A percentile compares a stretch with the other conserved stretches of the same genome.
Evolutionary conservation across 176 grass and related monocot species (phyloP).

Genomic region (Zea mays): DNA sequence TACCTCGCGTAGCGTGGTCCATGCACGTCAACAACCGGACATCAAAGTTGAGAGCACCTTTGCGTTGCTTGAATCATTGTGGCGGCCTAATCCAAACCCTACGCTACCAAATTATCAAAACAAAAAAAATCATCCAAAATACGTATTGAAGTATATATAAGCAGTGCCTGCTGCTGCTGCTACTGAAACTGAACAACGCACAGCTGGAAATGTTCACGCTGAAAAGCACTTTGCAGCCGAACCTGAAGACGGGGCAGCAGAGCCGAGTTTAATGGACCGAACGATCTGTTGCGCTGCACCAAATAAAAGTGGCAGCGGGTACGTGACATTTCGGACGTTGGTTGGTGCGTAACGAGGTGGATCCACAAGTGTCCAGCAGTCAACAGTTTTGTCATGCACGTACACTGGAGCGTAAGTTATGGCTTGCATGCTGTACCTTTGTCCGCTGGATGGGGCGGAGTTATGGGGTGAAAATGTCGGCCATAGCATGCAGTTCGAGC

Average conservation of each 20-base stretch:
- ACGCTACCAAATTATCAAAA: background rate
- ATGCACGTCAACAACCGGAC: constrained; percentile 28
- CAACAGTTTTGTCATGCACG: constrained; percentile 30
- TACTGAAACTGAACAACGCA: background rate
- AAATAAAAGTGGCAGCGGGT: constrained; percentile 26
- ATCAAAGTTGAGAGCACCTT: background rate
- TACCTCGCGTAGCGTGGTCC: background rate
- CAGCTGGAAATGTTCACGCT: background rate
- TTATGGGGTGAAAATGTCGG: too few species aligned
- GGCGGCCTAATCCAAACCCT: background rate
- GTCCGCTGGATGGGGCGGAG: too few species aligned
- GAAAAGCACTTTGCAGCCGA: background rate
- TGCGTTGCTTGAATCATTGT: background rate
- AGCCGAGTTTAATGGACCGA: constrained; percentile 34
- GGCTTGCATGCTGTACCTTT: background rate
- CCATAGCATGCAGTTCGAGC: too few species aligned
- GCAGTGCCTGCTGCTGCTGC: background rate
- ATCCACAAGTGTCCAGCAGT: background rate
- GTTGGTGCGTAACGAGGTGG: constrained; percentile 18
- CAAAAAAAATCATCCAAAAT: background rate
- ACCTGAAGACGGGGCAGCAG: background rate
- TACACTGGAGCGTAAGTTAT: background rate
- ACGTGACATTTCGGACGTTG: constrained; percentile 5
- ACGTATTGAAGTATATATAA: background rate
- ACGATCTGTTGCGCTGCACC: constrained; percentile 22